Conservation (phyloP, 2,329 filamentous ascomycete genomes). For the Dactylellina leptospora region DNA sequence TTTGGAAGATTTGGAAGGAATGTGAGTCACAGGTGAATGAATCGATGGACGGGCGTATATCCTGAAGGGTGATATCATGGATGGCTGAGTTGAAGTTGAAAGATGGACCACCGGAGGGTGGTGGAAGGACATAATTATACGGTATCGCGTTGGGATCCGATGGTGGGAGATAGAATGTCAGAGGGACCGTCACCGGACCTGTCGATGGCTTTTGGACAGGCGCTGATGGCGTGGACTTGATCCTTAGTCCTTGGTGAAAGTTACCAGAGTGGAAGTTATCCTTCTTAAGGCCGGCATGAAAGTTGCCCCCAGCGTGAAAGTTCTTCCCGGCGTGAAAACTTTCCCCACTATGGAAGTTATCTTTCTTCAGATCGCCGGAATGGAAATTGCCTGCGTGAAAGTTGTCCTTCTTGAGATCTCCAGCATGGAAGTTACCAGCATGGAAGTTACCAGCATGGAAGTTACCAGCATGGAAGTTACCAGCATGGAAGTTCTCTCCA, state of each 20-base stretch:
- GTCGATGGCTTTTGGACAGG: conserved; percentile 1
- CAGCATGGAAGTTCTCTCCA: no score
- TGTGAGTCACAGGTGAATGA: conserved; percentile 1
- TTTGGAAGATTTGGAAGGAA: conserved; percentile 11
- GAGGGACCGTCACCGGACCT: neutral
- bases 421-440: conserved; percentile 2
- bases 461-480: neutral
- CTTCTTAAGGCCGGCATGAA: neutral
- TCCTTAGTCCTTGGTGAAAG: neutral
- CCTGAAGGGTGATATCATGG: neutral
- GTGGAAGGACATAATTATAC: conserved; percentile 1
- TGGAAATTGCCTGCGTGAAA: conserved; percentile 7
- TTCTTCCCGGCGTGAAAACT: neutral
- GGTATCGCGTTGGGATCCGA: neutral
- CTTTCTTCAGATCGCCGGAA: neutral
- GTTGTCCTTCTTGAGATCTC: conserved; percentile 2
- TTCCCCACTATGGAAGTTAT: neutral
- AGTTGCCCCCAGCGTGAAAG: neutral
- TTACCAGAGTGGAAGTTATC: conserved; percentile 1
- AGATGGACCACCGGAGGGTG: neutral
- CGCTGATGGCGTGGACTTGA: neutral
- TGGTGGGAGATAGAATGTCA: conserved; percentile 6
- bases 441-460: conserved; percentile 7
- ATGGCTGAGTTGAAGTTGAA: conserved; percentile 1
- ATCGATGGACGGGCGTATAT: neutral